These are phyloP conservation scores for Ophiorrhiza pumila DNA, from an alignment of 257 asterid genomes.

Conservation along the genomic window DNA sequence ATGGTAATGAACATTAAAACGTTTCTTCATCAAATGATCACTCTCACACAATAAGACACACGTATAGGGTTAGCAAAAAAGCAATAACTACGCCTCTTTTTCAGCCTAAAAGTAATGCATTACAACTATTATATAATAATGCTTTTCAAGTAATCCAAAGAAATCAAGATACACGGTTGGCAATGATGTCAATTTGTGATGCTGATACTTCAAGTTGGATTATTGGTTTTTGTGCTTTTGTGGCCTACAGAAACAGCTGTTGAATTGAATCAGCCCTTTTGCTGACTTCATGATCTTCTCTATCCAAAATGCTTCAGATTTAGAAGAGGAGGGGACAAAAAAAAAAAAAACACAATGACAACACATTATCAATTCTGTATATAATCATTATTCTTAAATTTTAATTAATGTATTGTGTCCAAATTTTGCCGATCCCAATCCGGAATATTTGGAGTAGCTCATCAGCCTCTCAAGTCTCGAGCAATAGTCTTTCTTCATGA, in stretches of 20 bases:
- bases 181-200: conserved; percentile 13
- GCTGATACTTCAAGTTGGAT: conserved; percentile 7
- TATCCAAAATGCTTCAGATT: background rate
- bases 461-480: background rate
- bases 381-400: too few species aligned
- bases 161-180: conserved; percentile 9
- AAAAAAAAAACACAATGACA: background rate
- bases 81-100: conserved; percentile 6
- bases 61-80: background rate
- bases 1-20: too few species aligned
- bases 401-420: too few species aligned
- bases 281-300: conserved; percentile 8
- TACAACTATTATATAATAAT: background rate
- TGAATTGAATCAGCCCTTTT: background rate
- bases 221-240: background rate
- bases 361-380: conserved; percentile 4
- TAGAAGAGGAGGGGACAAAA: background rate
- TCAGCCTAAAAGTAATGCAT: conserved; percentile 13
- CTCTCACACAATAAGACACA: too few species aligned
- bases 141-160: conserved; percentile 7
- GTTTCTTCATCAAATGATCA: too few species aligned
- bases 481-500: conserved; percentile 1
- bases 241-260: background rate
- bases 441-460: background rate
- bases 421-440: too few species aligned